phyloP scores from a whole-genome alignment of 306 rosid genomes.

The Abrus precatorius region DNA sequence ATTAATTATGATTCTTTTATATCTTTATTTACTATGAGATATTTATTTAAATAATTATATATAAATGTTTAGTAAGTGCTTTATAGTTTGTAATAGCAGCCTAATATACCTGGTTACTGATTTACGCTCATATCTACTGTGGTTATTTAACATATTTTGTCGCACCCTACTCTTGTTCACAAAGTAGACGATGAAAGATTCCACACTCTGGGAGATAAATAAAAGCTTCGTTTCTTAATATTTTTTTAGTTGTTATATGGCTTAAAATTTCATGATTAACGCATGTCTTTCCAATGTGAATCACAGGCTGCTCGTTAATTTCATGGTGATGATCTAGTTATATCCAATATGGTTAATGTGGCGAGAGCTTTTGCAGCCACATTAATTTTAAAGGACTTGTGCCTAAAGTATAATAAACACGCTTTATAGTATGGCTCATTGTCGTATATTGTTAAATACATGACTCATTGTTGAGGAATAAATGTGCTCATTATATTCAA shows the following conservation, averaged over 20 bases:
- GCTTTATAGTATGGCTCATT: no score
- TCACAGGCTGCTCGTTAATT: slow-evolving; percentile 6
- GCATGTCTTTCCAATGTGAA: background rate
- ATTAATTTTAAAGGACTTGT: background rate
- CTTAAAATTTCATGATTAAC: no score
- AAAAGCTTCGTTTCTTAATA: background rate
- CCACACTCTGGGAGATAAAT: background rate
- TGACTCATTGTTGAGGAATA: no score
- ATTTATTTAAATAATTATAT: background rate
- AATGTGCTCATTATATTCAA: background rate
- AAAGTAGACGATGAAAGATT: background rate
- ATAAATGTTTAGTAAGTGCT: background rate
- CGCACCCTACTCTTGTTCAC: background rate
- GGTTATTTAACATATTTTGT: background rate
- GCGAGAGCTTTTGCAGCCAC: background rate
- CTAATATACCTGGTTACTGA: background rate
- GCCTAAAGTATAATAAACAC: background rate
- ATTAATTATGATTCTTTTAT: no score
- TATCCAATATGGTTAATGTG: slow-evolving; percentile 14
- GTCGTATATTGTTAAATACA: no score
- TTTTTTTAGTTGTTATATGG: background rate
- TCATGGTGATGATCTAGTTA: background rate
- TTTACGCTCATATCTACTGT: background rate
- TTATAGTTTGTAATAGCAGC: background rate
- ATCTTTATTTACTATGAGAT: no score